Evolutionary conservation across 305 asterid species (phyloP), one percentile per base, ranked within the genome.

Genomic region (Fraxinus sp.): DNA sequence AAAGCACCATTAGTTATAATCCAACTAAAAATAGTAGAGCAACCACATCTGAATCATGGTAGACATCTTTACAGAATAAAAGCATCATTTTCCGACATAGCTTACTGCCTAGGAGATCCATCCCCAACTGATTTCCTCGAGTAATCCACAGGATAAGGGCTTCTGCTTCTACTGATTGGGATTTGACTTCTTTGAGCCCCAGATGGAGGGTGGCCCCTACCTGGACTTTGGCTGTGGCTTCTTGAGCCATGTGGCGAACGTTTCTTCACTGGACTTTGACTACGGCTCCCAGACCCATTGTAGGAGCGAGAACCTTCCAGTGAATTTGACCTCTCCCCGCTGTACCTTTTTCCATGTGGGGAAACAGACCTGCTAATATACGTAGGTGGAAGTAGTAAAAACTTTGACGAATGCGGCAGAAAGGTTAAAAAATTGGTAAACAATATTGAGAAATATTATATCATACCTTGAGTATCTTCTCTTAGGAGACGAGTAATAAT

Each of bases 391-490:
- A 28, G 28, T 8, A 22, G 13, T 55, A 18, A 35, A 20, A 10
- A 64, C 28, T 39, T 28, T 5, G 24, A 37, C 9, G 28, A 7
- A n/a, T 4, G 68, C 78, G 88, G 84, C 72, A 80, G 86, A 74
- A 14, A 39, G 6, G 24, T 4, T 74, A 37, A 26, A 75, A 78
- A 79, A 16, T 4, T 16, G 64, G 88, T 79, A 52, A 32, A 41
- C 10, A 41, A 41, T 4, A 76, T 26, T 41, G 16, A 68, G 4
- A 44, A 37, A 26, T 16, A 55, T 78, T 78, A 9, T 16, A 16
- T 1, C 78, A 24, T 79, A 92, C 99, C 99, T 92, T 2, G 97
- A 92, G 90, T 89, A 85, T 75, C 97, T 89, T 85, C 97, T 90
- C 91, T 87, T 94, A 6, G 97, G 91, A 52, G 89, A 84, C 11